Percentiles rank a stretch among this genome's conserved stretches.
phyloP scores from a whole-genome alignment of 192 early-diverging fungal genomes.

The Gryganskiella cystojenkinii region DNA sequence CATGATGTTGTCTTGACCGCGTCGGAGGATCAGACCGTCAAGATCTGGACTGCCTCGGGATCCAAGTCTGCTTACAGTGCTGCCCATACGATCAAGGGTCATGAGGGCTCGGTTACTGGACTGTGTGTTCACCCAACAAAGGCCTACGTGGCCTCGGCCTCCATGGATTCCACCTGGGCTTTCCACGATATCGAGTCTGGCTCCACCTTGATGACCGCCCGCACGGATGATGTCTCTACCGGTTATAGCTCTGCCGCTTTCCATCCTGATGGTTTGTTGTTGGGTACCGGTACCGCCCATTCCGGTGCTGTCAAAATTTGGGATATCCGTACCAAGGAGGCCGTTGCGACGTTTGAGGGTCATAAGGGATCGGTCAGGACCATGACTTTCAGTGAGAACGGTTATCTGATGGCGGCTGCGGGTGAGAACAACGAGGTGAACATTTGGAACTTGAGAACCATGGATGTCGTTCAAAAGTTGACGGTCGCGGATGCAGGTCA shows the following conservation, averaged over 20 bases:
- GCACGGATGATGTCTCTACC: constrained; percentile 54
- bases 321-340: constrained; percentile 80
- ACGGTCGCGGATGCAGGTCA: constrained; percentile 65
- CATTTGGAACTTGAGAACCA: constrained; percentile 96
- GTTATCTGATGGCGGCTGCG: constrained; percentile 89
- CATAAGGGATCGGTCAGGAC: constrained; percentile 72
- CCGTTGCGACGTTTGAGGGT: constrained; percentile 74
- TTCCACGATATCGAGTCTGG: constrained; percentile 80
- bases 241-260: constrained; percentile 76
- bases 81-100: constrained; percentile 70
- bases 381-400: constrained; percentile 93
- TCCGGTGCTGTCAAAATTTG: constrained; percentile 76
- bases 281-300: constrained; percentile 82
- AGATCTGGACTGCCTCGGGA: constrained; percentile 70
- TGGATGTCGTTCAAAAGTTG: constrained; percentile 74
- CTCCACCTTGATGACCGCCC: constrained; percentile 58
- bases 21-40: constrained; percentile 85
- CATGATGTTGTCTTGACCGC: constrained; percentile 74
- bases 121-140: constrained; percentile 86
- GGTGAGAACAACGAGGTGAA: constrained; percentile 77
- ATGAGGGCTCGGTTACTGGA: constrained; percentile 76
- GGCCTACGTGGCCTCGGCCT: constrained; percentile 81
- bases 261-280: constrained; percentile 94
- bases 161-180: constrained; percentile 82
- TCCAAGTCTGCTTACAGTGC: constrained; percentile 56